These are phyloP conservation scores for Ophiostoma montium DNA, from an alignment of 2,329 filamentous ascomycete genomes.

Conservation along the genomic window DNA sequence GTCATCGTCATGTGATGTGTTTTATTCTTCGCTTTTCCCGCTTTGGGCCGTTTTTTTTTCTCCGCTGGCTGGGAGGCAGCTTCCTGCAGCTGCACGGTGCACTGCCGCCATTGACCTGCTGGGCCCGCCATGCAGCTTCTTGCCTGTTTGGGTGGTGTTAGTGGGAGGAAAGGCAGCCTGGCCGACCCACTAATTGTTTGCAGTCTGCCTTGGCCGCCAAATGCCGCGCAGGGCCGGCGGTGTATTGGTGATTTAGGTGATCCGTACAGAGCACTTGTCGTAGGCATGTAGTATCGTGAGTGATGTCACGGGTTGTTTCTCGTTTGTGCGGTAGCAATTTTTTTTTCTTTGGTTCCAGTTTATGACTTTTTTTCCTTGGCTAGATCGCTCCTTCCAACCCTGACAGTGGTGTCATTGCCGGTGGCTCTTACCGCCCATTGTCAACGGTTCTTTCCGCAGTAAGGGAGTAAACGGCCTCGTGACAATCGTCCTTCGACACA, in stretches of 20 bases:
- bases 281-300: background rate
- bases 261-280: background rate
- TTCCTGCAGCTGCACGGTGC: background rate
- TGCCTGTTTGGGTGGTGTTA: slow-evolving; percentile 4
- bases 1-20: background rate
- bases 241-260: background rate
- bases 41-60: background rate
- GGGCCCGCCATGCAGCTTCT: background rate
- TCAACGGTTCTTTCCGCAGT: no score
- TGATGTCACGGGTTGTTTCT: no score
- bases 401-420: no score
- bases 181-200: background rate
- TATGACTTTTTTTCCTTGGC: no score
- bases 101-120: slow-evolving; percentile 1
- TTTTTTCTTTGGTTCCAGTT: no score
- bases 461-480: no score
- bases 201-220: slow-evolving; percentile 8
- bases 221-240: slow-evolving; percentile 4
- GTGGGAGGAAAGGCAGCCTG: background rate
- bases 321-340: no score
- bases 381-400: no score
- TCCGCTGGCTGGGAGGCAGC: background rate
- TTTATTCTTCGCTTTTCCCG: background rate
- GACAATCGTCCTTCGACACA: no score
- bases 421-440: no score